A percentile compares a stretch with the other conserved stretches of the same genome.
These are phyloP conservation scores for Hevea brasiliensis DNA, from an alignment of 345 rosid species.

Conservation along the genomic window DNA sequence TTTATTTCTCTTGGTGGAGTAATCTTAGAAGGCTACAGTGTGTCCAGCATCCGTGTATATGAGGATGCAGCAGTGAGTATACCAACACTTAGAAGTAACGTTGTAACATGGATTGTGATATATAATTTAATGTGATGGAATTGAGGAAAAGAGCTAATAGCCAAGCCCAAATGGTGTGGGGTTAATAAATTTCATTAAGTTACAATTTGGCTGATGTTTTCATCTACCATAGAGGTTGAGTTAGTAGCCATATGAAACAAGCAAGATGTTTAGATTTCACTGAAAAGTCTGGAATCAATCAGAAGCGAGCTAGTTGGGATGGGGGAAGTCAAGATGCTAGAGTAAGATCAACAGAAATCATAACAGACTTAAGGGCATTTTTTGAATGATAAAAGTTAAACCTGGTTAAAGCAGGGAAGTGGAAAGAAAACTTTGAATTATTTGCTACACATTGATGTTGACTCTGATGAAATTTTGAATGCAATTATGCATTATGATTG, in stretches of 20 bases:
- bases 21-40: slow-evolving; percentile 73
- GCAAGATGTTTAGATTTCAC: neutral
- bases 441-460: neutral
- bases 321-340: neutral
- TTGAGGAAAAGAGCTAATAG: neutral
- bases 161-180: neutral
- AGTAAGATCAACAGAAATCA: neutral
- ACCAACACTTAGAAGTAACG: slow-evolving; percentile 1
- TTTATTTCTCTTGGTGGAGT: slow-evolving; percentile 79
- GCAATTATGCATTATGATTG: neutral
- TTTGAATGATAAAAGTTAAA: neutral
- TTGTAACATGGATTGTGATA: neutral
- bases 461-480: neutral
- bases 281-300: neutral
- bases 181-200: slow-evolving; percentile 3
- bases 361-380: neutral
- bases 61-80: slow-evolving; percentile 77
- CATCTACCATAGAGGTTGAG: slow-evolving; percentile 1
- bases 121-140: neutral
- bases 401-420: neutral
- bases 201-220: neutral
- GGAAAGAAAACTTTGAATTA: neutral
- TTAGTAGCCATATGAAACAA: slow-evolving; percentile 5
- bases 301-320: neutral
- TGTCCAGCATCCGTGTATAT: slow-evolving; percentile 55